Evolutionary conservation across 139 green algal species (phyloP), one percentile per base, ranked within the genome.

Genomic region (Astrephomene gubernaculifera): DNA sequence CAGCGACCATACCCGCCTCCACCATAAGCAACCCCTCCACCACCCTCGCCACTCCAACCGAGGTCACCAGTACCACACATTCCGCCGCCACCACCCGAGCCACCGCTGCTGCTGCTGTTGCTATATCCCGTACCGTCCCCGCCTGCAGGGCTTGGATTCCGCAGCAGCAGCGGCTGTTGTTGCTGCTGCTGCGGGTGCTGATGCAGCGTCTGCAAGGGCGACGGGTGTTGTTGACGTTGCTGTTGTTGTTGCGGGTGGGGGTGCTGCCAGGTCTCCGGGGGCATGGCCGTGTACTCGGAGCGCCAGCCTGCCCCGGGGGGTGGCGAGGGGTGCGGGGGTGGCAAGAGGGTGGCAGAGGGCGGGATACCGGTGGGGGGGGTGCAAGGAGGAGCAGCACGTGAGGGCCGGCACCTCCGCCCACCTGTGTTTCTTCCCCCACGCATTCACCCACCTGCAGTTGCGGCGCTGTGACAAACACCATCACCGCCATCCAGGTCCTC

Each of bases 201-300:
- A 2, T 67, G 60, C 25, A 29, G 75, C 57, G 57, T 35, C 38
- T 27, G 29, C 43, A 5, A 29, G 5, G n/a, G 54, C 65, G 81
- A 31, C 64, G 35, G 22, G 19, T 52, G 60, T 22, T 29, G 24
- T 14, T 52, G 19, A 29, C 14, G 45, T 1, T 35, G 65, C 14
- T 35, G 14, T 21, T 31, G 35, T 4, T 17, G 36, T 49, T 9
- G 36, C 36, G 35, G 33, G 3, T 8, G 19, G 1, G 54, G 54
- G 29, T 45, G 75, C 60, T 60, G 75, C 78, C 78, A 84, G n/a
- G 33, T 43, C 78, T 84, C 78, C 22, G 63, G 78, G 1, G 78
- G 78, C 78, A 84, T 74, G 17, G 78, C 78, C 12, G 24, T 75
- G 61, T 63, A 84, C 43, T 84, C 78, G 10, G 78, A 84, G 43